Conservation (phyloP, 805 yeast genomes). For the Candida broadrunensis region DNA sequence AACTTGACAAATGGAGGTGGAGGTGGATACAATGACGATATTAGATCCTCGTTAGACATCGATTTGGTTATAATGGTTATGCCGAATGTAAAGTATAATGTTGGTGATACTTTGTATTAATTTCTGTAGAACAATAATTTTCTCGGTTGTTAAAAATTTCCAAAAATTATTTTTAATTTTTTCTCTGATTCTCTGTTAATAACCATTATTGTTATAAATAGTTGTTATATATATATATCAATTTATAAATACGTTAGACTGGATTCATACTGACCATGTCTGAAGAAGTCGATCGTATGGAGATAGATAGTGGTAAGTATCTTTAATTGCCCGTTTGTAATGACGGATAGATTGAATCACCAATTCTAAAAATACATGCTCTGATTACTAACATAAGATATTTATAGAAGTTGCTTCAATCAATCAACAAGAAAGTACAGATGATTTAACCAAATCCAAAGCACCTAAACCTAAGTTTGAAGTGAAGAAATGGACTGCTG, state of each 20-base stretch:
- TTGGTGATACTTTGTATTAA: no score
- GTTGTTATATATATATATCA: no score
- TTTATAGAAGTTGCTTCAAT: not conserved
- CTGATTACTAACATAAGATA: not conserved
- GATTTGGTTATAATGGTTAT: no score
- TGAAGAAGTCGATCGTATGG: constrained; percentile 5
- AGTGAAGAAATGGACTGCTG: constrained; percentile 97
- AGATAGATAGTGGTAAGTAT: constrained; percentile 4
- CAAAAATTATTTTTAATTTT: no score
- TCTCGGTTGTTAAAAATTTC: no score
- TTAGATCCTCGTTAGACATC: constrained; percentile 26
- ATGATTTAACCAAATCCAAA: not conserved
- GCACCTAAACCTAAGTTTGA: constrained; percentile 68
- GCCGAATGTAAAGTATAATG: no score
- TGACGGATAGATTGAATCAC: not conserved
- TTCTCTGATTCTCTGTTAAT: no score
- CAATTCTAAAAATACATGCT: not conserved
- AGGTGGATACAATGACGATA: constrained; percentile 83
- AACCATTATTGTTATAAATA: no score
- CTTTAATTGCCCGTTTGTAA: not conserved
- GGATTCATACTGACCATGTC: not conserved
- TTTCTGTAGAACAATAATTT: no score
- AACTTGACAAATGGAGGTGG: constrained; percentile 82
- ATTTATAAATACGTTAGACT: no score
- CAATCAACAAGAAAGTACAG: not conserved